Evolutionary conservation across 805 yeast species (phyloP), one percentile per base, ranked within the genome.

Genomic region (Candida krabiensis): DNA sequence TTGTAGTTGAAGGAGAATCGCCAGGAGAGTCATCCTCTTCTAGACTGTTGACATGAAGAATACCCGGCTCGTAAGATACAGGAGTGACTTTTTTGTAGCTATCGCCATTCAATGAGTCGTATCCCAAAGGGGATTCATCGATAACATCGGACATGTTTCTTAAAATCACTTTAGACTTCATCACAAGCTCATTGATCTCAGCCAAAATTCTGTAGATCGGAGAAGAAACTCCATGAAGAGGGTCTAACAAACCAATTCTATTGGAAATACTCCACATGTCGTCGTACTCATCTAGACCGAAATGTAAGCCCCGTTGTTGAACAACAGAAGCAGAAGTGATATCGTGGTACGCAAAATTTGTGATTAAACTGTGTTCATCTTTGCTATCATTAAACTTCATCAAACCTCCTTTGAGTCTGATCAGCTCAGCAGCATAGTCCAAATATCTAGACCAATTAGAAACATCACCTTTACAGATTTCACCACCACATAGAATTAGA

Each of bases 261-360:
- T 54, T 53, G 11, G 63, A 56, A 26, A 49, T 50, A 38, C 32
- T 47, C 58, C 82, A 70, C 41, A 80, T 68, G 16, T 66, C 60
- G 28, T 79, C 76, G 58, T 85, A 85, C 30, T 79, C 81, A 15
- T 69, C 66, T 16, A 77, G 63, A 0, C 82, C 73, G 56, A 86
- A 84, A 48, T 82, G 80, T 1, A 87, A 73, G 2, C 83, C 82
- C 30, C 86, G 63, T 27, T 78, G 76, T 37, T 73, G 67, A 1
- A 75, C 69, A 1, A 78, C 71, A 9, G 83, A 74, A 32, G 81
- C 73, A 1, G 90, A 77, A 46, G 83, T 67, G 22, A 86, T 72
- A 55, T 86, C 95, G 57, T 86, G 93, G 55, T 86, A 86, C 1
- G 88, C 87, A 61, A 83, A 86, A 59, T 81, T 85, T 7, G 87